Percentiles rank a stretch among this genome's conserved stretches.
Conservation (phyloP, 306 rosid species). For the Cercis canadensis region DNA sequence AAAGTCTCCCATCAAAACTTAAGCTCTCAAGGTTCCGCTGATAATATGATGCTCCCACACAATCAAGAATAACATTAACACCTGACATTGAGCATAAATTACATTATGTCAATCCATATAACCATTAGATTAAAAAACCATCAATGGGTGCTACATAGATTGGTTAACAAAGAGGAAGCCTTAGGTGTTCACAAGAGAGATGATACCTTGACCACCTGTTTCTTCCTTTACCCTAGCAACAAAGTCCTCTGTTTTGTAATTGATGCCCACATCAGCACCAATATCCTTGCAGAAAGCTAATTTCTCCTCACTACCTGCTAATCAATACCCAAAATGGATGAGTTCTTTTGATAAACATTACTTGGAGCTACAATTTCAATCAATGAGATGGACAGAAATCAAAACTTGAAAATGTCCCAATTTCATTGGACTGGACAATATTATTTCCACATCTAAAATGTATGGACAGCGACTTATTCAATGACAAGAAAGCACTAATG, state of each 20-base stretch:
- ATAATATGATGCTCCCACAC: slow-evolving; percentile 82
- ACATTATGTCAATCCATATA: background rate
- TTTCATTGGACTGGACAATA: no score
- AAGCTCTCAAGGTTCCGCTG: slow-evolving; percentile 78
- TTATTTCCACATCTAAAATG: no score
- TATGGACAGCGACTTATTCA: no score
- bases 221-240: slow-evolving; percentile 87
- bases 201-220: slow-evolving; percentile 85
- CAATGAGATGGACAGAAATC: no score
- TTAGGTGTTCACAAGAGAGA: slow-evolving; percentile 6
- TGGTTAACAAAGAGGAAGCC: background rate
- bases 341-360: no score
- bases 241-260: slow-evolving; percentile 90
- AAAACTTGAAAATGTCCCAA: no score
- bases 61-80: slow-evolving; percentile 92
- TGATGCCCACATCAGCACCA: slow-evolving; percentile 89
- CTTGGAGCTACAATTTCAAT: no score
- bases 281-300: no score
- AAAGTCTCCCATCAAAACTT: slow-evolving; percentile 86
- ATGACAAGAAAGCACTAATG: no score
- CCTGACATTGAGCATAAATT: slow-evolving; percentile 54
- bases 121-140: slow-evolving; percentile 28
- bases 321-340: no score
- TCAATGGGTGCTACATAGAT: background rate
- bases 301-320: no score